These are phyloP conservation scores for Linum trigynum DNA, from an alignment of 345 rosid genomes.

Conservation along the genomic window DNA sequence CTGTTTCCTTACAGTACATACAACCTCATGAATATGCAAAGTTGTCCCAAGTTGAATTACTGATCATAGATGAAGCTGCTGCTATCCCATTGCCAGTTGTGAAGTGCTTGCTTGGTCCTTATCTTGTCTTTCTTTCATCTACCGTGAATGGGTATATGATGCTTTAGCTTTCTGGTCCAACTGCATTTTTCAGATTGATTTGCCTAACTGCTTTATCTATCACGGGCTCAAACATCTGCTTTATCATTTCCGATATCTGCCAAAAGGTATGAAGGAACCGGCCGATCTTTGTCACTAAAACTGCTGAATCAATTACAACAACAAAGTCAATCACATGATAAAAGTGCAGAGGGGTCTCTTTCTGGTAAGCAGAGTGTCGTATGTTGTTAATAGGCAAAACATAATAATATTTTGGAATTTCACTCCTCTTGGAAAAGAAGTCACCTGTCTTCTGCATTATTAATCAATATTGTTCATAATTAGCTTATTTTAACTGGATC, in stretches of 20 bases:
- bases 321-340: slow-evolving; percentile 56
- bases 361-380: slow-evolving; percentile 39
- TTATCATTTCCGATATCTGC: neutral
- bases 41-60: slow-evolving; percentile 93
- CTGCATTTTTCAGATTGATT: neutral
- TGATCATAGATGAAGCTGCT: slow-evolving; percentile 97
- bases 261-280: slow-evolving; percentile 93
- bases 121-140: slow-evolving; percentile 86
- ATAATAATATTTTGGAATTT: too few relatives aligned
- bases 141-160: slow-evolving; percentile 86
- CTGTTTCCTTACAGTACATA: slow-evolving; percentile 58
- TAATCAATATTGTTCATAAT: neutral
- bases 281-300: slow-evolving; percentile 89
- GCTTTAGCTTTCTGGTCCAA: slow-evolving; percentile 1
- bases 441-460: neutral
- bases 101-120: slow-evolving; percentile 87
- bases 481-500: neutral
- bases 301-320: slow-evolving; percentile 86
- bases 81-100: slow-evolving; percentile 96
- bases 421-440: too few relatives aligned
- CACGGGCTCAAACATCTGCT: too few relatives aligned
- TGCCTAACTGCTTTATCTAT: too few relatives aligned
- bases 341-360: slow-evolving; percentile 46
- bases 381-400: too few relatives aligned
- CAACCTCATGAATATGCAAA: slow-evolving; percentile 89